Evolutionary conservation across 768 basidiomycete species (phyloP).

Genomic region (Leucosporidium yakuticum): DNA sequence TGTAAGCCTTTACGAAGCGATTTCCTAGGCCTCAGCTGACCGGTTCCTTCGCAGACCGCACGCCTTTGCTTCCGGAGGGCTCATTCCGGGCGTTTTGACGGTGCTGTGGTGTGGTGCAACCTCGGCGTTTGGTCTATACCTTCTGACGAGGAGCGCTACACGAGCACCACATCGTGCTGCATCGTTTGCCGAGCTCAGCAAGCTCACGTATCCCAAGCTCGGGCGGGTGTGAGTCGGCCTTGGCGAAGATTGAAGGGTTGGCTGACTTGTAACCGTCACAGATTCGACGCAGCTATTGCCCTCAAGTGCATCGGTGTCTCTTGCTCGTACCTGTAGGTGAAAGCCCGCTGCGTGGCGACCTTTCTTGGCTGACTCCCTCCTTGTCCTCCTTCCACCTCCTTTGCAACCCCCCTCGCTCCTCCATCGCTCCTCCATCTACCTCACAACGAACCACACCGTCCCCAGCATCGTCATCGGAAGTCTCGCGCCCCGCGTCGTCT

Average conservation of each 20-base stretch:
- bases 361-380: constrained; percentile 3
- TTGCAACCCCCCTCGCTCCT: neutral
- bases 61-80: constrained; percentile 83
- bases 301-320: constrained; percentile 96
- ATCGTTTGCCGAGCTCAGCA: constrained; percentile 75
- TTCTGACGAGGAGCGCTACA: constrained; percentile 76
- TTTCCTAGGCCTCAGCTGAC: neutral
- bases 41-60: constrained; percentile 20
- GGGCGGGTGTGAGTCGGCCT: constrained; percentile 7
- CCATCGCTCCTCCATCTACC: constrained; percentile 55
- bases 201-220: constrained; percentile 75
- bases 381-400: neutral
- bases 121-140: constrained; percentile 78
- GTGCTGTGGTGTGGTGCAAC: constrained; percentile 73
- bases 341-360: constrained; percentile 12
- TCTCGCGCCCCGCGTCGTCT: constrained; percentile 83
- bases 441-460: neutral
- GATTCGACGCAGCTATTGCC: constrained; percentile 86
- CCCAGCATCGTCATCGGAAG: constrained; percentile 74
- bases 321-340: constrained; percentile 58
- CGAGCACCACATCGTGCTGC: constrained; percentile 65
- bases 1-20: neutral
- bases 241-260: neutral
- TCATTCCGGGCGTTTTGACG: constrained; percentile 83
- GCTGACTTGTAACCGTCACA: constrained; percentile 37